Conservation (phyloP, 2,329 filamentous ascomycete genomes). For the Fusarium albosuccineum region DNA sequence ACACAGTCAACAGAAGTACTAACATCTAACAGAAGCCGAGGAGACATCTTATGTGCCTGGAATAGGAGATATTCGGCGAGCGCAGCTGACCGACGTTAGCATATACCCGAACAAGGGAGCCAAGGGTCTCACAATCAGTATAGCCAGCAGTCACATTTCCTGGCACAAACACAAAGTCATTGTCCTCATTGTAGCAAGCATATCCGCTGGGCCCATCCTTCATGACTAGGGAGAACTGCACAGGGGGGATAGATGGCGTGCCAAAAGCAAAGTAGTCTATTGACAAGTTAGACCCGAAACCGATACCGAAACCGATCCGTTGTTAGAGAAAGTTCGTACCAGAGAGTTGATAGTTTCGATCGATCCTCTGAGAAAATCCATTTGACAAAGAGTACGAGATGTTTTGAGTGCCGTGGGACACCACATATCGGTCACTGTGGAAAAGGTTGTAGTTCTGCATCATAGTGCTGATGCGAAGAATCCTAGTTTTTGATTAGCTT, state of each 20-base stretch:
- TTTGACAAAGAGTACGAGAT: constrained; percentile 15
- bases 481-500: not conserved
- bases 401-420: constrained; percentile 15
- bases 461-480: constrained; percentile 17
- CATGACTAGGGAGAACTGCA: not conserved
- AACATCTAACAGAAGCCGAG: not conserved
- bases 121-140: not conserved
- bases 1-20: not conserved
- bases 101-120: not conserved
- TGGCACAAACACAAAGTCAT: not conserved
- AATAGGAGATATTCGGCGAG: constrained; percentile 1
- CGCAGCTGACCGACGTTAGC: not conserved
- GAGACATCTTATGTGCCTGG: constrained; percentile 1
- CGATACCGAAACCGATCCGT: not conserved
- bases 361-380: not conserved
- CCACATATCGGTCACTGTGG: constrained; percentile 12
- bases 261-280: constrained; percentile 4
- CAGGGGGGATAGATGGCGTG: not conserved
- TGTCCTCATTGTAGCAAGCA: constrained; percentile 2
- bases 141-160: not conserved
- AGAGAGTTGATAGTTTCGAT: not conserved
- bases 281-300: not conserved
- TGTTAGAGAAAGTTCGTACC: not conserved
- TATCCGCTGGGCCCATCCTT: not conserved
- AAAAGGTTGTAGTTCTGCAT: constrained; percentile 27